These are phyloP conservation scores for Alternaria infectoria DNA, from an alignment of 2,329 filamentous ascomycete species.

Conservation along the genomic window DNA sequence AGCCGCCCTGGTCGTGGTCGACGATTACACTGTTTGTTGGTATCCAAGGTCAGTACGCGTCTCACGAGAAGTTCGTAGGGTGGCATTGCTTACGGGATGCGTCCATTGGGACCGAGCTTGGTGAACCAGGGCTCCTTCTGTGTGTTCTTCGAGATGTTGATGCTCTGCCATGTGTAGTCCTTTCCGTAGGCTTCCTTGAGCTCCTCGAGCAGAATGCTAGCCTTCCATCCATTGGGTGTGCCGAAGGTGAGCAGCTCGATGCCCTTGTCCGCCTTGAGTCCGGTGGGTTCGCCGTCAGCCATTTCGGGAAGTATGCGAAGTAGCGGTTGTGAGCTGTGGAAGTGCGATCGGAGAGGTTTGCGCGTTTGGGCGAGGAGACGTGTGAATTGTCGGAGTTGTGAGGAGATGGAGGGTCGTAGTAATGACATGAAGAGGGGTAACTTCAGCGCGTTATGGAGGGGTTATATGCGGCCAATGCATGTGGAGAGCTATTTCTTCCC, in stretches of 20 bases:
- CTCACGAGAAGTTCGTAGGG: background rate
- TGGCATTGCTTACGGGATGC: slow-evolving; percentile 57
- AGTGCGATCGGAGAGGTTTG: slow-evolving; percentile 13
- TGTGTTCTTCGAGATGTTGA: slow-evolving; percentile 66
- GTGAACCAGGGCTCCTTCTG: slow-evolving; percentile 74
- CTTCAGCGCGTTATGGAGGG: slow-evolving; percentile 26
- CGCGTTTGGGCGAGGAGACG: slow-evolving; percentile 19
- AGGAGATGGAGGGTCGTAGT: slow-evolving; percentile 19
- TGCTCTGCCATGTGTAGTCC: slow-evolving; percentile 64
- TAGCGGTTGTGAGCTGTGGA: slow-evolving; percentile 28
- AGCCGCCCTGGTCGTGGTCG: slow-evolving; percentile 67
- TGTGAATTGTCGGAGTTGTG: slow-evolving; percentile 19
- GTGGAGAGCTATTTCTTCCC: background rate
- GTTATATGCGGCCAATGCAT: slow-evolving; percentile 22
- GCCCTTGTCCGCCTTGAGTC: slow-evolving; percentile 66
- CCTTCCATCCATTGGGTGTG: slow-evolving; percentile 60
- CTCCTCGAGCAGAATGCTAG: slow-evolving; percentile 68
- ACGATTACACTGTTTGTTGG: slow-evolving; percentile 57
- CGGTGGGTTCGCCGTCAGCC: slow-evolving; percentile 54
- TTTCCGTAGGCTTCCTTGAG: slow-evolving; percentile 68
- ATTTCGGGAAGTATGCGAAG: slow-evolving; percentile 28
- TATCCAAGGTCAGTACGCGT: background rate
- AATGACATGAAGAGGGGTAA: slow-evolving; percentile 26
- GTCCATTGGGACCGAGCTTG: slow-evolving; percentile 67
- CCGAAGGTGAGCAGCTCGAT: slow-evolving; percentile 69